Evolutionary conservation across 2,329 filamentous ascomycete species (phyloP).

Genomic region (Colletotrichum sp.): DNA sequence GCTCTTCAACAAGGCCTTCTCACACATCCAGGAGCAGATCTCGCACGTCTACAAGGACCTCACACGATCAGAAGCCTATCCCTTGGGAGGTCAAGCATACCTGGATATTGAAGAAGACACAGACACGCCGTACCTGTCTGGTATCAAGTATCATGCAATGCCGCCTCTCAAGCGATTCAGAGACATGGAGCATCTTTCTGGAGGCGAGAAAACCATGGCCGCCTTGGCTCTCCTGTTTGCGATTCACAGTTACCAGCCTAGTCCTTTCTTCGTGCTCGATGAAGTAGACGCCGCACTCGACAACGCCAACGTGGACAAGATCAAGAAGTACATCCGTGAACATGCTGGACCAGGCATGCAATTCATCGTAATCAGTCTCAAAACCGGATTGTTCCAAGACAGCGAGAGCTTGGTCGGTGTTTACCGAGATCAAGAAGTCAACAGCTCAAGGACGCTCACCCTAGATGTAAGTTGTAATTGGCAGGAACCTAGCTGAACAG

Average conservation of each 20-base stretch:
- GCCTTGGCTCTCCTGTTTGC: constrained; percentile 95
- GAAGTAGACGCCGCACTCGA: constrained; percentile 98
- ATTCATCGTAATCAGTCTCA: constrained; percentile 97
- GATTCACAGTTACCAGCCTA: constrained; percentile 94
- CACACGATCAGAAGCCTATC: constrained; percentile 87
- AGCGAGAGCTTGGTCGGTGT: constrained; percentile 95
- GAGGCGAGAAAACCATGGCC: constrained; percentile 98
- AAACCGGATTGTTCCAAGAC: constrained; percentile 94
- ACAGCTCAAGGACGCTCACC: constrained; percentile 89
- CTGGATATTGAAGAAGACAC: constrained; percentile 92
- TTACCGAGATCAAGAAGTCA: constrained; percentile 92
- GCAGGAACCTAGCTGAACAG: neutral
- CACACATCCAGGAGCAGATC: constrained; percentile 94
- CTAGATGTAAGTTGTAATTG: constrained; percentile 78
- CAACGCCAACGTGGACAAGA: constrained; percentile 94
- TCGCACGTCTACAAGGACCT: constrained; percentile 93
- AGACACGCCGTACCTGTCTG: constrained; percentile 94
- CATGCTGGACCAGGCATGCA: constrained; percentile 98
- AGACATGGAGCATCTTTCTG: constrained; percentile 98
- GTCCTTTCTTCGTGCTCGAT: constrained; percentile 96
- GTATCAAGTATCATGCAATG: constrained; percentile 99
- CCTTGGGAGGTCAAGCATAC: constrained; percentile 87
- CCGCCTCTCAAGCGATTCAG: constrained; percentile 97
- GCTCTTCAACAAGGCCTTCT: constrained; percentile 93
- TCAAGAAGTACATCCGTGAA: constrained; percentile 94